Evolutionary conservation across 2,329 filamentous ascomycete species (phyloP), one percentile per base, ranked within the genome.

Genomic region (Neopestalotiopsis clavispora): DNA sequence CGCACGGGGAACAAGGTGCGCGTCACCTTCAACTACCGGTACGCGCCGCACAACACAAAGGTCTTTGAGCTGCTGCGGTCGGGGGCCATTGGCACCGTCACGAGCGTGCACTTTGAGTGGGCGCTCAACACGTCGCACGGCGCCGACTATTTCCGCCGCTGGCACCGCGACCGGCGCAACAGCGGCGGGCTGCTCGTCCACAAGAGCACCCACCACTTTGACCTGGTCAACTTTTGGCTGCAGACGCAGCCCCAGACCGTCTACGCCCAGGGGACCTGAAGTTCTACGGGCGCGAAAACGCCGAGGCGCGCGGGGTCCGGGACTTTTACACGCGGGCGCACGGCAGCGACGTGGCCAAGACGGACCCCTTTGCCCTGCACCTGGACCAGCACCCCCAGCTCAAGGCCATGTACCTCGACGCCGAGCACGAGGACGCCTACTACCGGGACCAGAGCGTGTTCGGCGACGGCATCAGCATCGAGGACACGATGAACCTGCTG

Each of bases 1-100:
- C 79, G 83, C 20, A 87, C 85, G 0, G 80, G 81, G 2, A 77
- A 78, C 13, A 81, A 83, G 52, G 82, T 90, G 3, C 83, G 88
- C 17, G 88, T 90, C 0, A 87, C 86, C 0, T 90, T 90, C 81
- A 90, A 91, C 78, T 90, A 90, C 78, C 85, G 88, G 28, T 90
- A 90, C 73, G 88, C 88, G 52, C 88, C 88, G n/a, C 89, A 90
- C 78, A 89, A 90, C 77, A 90, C 87, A 14, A 88, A 86, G 70
- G 82, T 90, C 1, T 85, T 83, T 69, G 84, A 89, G 75, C 72
- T 90, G 0, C 72, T 90, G 4, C 81, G 79, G 2, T 83, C 84
- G 0, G 87, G 86, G 0, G 85, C 84, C 1, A 89, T 91, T 68
- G 88, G 89, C 0, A 80, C 79, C 10, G 85, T 90, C 2, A 85